Percentiles rank a stretch among this genome's conserved stretches.
These are phyloP conservation scores for Lasiosphaeria ovina DNA, from an alignment of 495 filamentous ascomycete genomes.

Conservation along the genomic window DNA sequence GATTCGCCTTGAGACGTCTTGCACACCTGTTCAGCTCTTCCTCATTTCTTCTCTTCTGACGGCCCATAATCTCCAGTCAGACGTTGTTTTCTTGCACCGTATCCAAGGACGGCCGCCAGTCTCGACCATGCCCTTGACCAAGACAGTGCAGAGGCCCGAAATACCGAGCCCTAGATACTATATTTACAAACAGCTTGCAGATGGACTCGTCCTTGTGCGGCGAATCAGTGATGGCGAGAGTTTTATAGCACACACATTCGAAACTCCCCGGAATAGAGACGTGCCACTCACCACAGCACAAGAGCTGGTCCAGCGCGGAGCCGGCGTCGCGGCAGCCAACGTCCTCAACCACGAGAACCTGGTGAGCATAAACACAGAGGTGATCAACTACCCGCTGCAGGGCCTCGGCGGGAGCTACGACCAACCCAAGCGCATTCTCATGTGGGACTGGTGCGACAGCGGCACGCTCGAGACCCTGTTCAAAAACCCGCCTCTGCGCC, in stretches of 20 bases:
- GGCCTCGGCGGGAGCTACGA: neutral
- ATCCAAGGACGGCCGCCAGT: no score
- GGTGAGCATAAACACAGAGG: constrained; percentile 30
- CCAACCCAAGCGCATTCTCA: constrained; percentile 6
- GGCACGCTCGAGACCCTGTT: constrained; percentile 37
- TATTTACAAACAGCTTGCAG: constrained; percentile 11
- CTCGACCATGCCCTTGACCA: no score
- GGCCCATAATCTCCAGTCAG: no score
- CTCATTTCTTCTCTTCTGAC: no score
- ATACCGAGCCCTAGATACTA: neutral
- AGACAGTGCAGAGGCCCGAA: neutral
- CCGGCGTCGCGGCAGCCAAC: constrained; percentile 12
- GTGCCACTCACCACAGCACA: neutral
- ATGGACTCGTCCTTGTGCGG: constrained; percentile 19
- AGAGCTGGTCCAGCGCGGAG: constrained; percentile 11
- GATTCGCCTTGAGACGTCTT: no score
- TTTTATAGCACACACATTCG: constrained; percentile 19
- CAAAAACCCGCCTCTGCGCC: constrained; percentile 4
- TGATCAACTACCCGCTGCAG: constrained; percentile 8
- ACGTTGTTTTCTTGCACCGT: neutral
- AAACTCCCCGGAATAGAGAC: neutral
- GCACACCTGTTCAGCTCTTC: no score
- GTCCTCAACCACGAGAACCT: constrained; percentile 47
- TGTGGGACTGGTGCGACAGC: constrained; percentile 44
- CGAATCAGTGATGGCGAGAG: constrained; percentile 25